A percentile compares a stretch with the other conserved stretches of the same genome.
Evolutionary conservation across 2,329 filamentous ascomycete genomes (phyloP).

Genomic region (Aspergillus oerlinghausenensis): DNA sequence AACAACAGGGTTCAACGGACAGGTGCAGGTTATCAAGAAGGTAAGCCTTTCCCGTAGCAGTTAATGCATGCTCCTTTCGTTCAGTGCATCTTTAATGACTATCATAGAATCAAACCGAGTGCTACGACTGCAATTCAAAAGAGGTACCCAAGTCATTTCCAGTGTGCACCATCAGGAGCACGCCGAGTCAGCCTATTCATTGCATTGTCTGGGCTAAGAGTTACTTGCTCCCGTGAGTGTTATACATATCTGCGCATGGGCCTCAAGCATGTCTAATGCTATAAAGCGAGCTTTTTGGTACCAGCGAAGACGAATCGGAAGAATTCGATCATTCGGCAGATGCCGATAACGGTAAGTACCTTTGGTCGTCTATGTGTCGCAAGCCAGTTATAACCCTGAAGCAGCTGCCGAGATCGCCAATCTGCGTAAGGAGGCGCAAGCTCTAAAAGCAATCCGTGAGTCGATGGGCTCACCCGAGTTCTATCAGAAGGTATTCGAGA

Average conservation of each 20-base stretch:
- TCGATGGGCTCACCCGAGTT: slow-evolving; percentile 77
- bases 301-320: slow-evolving; percentile 77
- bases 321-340: slow-evolving; percentile 76
- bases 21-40: slow-evolving; percentile 94
- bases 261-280: slow-evolving; percentile 20
- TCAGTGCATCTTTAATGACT: slow-evolving; percentile 7
- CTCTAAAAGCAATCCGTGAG: slow-evolving; percentile 74
- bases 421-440: slow-evolving; percentile 75
- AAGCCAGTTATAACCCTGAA: slow-evolving; percentile 14
- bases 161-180: slow-evolving; percentile 95
- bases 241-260: no score
- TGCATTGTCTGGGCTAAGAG: slow-evolving; percentile 99
- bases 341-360: slow-evolving; percentile 64
- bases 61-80: neutral
- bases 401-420: slow-evolving; percentile 77
- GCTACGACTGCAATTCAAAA: slow-evolving; percentile 92
- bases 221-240: slow-evolving; percentile 70
- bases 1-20: slow-evolving; percentile 95
- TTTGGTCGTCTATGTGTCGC: neutral
- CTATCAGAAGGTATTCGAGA: slow-evolving; percentile 76
- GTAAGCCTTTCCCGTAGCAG: slow-evolving; percentile 25
- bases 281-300: slow-evolving; percentile 75
- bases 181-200: slow-evolving; percentile 92
- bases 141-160: slow-evolving; percentile 88
- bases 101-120: slow-evolving; percentile 70